Conservation (phyloP, 2,329 filamentous ascomycete genomes). For the Cytospora piceicola region DNA sequence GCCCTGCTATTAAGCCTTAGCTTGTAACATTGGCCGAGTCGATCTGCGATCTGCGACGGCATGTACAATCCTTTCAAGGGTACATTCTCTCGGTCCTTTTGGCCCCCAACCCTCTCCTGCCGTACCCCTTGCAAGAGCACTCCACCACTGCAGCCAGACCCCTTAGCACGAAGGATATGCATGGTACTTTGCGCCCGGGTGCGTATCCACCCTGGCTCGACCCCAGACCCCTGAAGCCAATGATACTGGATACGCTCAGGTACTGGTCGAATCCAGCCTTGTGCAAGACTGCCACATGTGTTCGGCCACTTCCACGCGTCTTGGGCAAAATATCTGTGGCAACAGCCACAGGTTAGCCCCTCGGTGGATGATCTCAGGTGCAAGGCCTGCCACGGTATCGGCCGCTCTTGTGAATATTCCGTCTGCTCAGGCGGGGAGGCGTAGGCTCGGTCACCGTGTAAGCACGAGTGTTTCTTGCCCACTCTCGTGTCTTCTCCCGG, state of each 20-base stretch:
- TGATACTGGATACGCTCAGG: no score
- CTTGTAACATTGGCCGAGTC: constrained; percentile 2
- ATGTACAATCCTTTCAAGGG: constrained; percentile 10
- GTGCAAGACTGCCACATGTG: background rate
- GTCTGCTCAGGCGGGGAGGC: background rate
- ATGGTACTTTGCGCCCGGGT: constrained; percentile 16
- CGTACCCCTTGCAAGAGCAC: constrained; percentile 9
- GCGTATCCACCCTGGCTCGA: background rate
- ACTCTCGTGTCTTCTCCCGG: background rate
- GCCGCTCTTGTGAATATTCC: background rate
- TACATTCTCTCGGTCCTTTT: constrained; percentile 21
- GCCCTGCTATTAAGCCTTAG: background rate
- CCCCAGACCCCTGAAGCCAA: background rate
- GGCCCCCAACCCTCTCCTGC: constrained; percentile 14
- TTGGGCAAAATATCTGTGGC: constrained; percentile 2
- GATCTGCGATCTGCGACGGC: constrained; percentile 11
- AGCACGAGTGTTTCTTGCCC: background rate
- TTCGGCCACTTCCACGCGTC: constrained; percentile 6
- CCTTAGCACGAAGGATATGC: constrained; percentile 17
- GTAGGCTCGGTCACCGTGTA: background rate
- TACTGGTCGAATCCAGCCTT: constrained; percentile 13
- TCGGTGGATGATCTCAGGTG: background rate
- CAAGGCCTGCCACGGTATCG: background rate
- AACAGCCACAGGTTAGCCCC: background rate
- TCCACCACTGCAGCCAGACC: constrained; percentile 16